phyloP scores from a whole-genome alignment of 768 basidiomycete genomes.

The Boletellus sp. region DNA sequence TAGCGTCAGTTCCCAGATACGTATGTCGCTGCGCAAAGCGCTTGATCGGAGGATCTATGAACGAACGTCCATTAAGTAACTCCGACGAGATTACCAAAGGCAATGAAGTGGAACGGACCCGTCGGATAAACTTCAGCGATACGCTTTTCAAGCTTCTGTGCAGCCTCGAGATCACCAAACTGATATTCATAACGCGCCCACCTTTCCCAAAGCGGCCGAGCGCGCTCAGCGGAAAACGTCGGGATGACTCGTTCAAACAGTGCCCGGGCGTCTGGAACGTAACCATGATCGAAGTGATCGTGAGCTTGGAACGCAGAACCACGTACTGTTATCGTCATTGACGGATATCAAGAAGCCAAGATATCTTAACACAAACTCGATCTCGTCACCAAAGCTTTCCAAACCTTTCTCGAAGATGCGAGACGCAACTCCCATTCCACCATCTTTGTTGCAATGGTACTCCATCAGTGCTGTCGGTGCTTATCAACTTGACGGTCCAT shows the following conservation, averaged over 20 bases:
- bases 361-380: slow-evolving; percentile 84
- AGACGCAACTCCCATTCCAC: slow-evolving; percentile 67
- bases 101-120: slow-evolving; percentile 44
- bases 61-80: background rate
- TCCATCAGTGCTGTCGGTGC: slow-evolving; percentile 77
- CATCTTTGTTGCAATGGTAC: slow-evolving; percentile 83
- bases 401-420: slow-evolving; percentile 94
- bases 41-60: slow-evolving; percentile 83
- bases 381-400: slow-evolving; percentile 76
- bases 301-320: background rate
- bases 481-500: slow-evolving; percentile 4
- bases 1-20: slow-evolving; percentile 76
- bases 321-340: slow-evolving; percentile 93
- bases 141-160: slow-evolving; percentile 85
- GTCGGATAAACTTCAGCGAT: slow-evolving; percentile 85
- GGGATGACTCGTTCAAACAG: slow-evolving; percentile 87
- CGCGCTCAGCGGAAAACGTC: slow-evolving; percentile 73
- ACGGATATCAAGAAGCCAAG: slow-evolving; percentile 90
- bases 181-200: slow-evolving; percentile 96
- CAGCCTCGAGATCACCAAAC: slow-evolving; percentile 86
- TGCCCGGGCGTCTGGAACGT: slow-evolving; percentile 79
- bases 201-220: slow-evolving; percentile 88
- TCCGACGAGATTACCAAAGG: background rate
- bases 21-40: slow-evolving; percentile 81
- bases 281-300: slow-evolving; percentile 4